Conservation (phyloP, 2,329 filamentous ascomycete genomes). For the Nigrospora osmanthi region DNA sequence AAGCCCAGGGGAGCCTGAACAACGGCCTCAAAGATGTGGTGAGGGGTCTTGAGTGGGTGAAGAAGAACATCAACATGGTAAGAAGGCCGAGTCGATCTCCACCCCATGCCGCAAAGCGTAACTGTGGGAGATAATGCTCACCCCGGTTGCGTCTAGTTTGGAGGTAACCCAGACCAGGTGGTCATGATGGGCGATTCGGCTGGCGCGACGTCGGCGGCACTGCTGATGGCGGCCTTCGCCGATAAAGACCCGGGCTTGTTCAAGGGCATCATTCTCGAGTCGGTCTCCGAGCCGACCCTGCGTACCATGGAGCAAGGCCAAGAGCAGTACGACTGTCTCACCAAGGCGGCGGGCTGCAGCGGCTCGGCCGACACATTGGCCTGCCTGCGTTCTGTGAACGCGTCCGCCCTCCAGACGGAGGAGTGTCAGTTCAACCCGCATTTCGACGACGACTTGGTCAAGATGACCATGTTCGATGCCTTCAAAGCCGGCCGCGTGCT, state of each 20-base stretch:
- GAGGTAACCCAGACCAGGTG: slow-evolving; percentile 57
- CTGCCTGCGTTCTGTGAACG: slow-evolving; percentile 32
- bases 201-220: slow-evolving; percentile 51
- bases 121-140: neutral
- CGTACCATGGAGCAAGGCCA: slow-evolving; percentile 30
- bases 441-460: slow-evolving; percentile 41
- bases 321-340: slow-evolving; percentile 38
- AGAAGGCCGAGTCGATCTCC: too few relatives aligned
- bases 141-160: slow-evolving; percentile 39
- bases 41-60: slow-evolving; percentile 59
- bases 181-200: slow-evolving; percentile 58
- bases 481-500: slow-evolving; percentile 38
- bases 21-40: slow-evolving; percentile 62
- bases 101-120: neutral
- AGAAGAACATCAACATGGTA: slow-evolving; percentile 42
- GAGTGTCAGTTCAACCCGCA: slow-evolving; percentile 24
- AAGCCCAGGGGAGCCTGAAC: slow-evolving; percentile 35
- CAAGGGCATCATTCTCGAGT: slow-evolving; percentile 35
- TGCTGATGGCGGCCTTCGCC: slow-evolving; percentile 48
- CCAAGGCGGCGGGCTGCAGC: slow-evolving; percentile 28
- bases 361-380: slow-evolving; percentile 21
- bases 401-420: slow-evolving; percentile 12
- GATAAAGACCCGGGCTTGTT: slow-evolving; percentile 37
- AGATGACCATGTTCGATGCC: slow-evolving; percentile 33
- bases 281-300: slow-evolving; percentile 36